Evolutionary conservation across 805 yeast genomes (phyloP).

Genomic region (Kazachstania psychrophila): DNA sequence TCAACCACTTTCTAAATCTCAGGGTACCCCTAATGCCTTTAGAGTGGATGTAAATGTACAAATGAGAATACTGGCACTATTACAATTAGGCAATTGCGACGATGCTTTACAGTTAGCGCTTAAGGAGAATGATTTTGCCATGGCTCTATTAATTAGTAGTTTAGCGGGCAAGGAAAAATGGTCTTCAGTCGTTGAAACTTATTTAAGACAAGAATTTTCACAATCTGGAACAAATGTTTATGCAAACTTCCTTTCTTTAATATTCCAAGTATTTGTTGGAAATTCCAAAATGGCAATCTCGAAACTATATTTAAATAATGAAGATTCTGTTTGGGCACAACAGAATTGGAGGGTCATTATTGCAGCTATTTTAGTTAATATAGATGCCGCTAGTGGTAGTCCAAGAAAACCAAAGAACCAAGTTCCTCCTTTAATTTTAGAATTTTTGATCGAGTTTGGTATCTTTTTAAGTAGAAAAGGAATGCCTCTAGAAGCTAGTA

Average conservation of each 20-base stretch:
- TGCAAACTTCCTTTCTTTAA: slow-evolving; percentile 37
- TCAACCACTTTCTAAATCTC: slow-evolving; percentile 11
- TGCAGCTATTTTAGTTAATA: slow-evolving; percentile 33
- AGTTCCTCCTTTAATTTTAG: slow-evolving; percentile 24
- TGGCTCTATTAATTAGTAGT: slow-evolving; percentile 64
- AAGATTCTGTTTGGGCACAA: slow-evolving; percentile 41
- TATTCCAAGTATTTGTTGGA: slow-evolving; percentile 59
- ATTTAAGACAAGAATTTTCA: slow-evolving; percentile 41
- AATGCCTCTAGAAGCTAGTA: slow-evolving; percentile 32
- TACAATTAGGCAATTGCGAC: slow-evolving; percentile 56
- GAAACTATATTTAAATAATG: slow-evolving; percentile 35
- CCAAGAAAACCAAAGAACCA: background rate
- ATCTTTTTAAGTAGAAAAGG: slow-evolving; percentile 34
- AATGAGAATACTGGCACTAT: slow-evolving; percentile 28
- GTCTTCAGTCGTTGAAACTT: slow-evolving; percentile 48
- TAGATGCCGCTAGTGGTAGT: background rate
- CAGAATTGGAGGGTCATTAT: slow-evolving; percentile 44
- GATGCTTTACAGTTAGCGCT: slow-evolving; percentile 59
- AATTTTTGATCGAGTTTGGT: slow-evolving; percentile 45
- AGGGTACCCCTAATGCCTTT: slow-evolving; percentile 29
- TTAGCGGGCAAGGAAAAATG: slow-evolving; percentile 54
- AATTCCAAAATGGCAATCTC: slow-evolving; percentile 44
- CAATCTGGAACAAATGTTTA: slow-evolving; percentile 37
- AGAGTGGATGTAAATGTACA: slow-evolving; percentile 32
- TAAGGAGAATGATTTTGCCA: slow-evolving; percentile 60